phyloP scores from a whole-genome alignment of 1,139 yeast genomes.

The Meyerozyma elateridarum region DNA sequence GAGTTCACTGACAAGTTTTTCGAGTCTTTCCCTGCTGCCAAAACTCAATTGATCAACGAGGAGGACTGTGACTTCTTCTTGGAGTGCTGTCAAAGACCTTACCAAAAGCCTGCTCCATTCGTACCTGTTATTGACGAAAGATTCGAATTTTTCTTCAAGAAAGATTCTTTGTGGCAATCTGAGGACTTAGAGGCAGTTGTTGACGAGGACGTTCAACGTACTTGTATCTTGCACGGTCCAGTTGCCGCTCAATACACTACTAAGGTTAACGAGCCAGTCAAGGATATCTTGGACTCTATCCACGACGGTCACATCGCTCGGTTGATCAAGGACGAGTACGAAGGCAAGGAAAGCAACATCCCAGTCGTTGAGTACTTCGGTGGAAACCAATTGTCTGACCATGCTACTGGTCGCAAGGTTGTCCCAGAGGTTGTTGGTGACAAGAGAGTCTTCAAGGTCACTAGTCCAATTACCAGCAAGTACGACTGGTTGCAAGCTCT shows the following conservation, averaged over 20 bases:
- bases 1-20: slow-evolving; percentile 56
- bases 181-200: slow-evolving; percentile 96
- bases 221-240: slow-evolving; percentile 97
- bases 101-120: slow-evolving; percentile 96
- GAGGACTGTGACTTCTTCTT: slow-evolving; percentile 95
- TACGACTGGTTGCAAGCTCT: slow-evolving; percentile 72
- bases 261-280: slow-evolving; percentile 86
- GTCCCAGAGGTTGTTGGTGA: slow-evolving; percentile 22
- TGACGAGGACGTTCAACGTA: slow-evolving; percentile 94
- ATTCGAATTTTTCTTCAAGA: slow-evolving; percentile 94
- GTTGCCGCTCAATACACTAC: slow-evolving; percentile 94
- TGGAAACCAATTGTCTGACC: too few species aligned
- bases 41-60: slow-evolving; percentile 80
- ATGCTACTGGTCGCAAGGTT: slow-evolving; percentile 35
- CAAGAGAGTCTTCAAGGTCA: slow-evolving; percentile 43
- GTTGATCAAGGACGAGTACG: slow-evolving; percentile 66
- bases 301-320: slow-evolving; percentile 84
- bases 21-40: slow-evolving; percentile 66
- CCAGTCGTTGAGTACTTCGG: slow-evolving; percentile 92
- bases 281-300: slow-evolving; percentile 79
- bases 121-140: slow-evolving; percentile 92
- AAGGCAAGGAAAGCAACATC: slow-evolving; percentile 62
- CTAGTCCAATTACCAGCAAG: slow-evolving; percentile 43
- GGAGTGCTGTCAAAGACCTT: slow-evolving; percentile 75
- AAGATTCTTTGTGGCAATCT: slow-evolving; percentile 98